A percentile compares a stretch with the other conserved stretches of the same genome.
phyloP scores from a whole-genome alignment of 73 alveolate species.

The Diophrys sp. region DNA sequence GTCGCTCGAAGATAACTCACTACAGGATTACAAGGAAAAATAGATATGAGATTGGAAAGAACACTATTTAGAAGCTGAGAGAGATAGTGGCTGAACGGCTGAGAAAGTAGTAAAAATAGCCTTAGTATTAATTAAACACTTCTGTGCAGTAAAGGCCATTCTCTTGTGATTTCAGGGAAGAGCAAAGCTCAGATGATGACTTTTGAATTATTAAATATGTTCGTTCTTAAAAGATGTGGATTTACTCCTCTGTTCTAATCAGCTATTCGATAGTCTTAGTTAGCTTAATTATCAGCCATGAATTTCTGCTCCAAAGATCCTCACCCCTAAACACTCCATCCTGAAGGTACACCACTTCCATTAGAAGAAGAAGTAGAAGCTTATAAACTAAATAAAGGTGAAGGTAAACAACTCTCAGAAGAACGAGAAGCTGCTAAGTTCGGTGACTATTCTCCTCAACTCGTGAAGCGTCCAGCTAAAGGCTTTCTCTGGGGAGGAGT shows the following conservation, averaged over 20 bases:
- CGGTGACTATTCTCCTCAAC: slow-evolving; percentile 46
- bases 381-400: background rate
- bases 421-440: slow-evolving; percentile 49
- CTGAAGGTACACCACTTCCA: too few species aligned
- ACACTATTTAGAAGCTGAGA: background rate
- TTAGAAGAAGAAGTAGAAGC: too few species aligned
- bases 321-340: background rate
- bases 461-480: slow-evolving; percentile 60
- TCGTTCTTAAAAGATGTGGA: too few species aligned
- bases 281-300: too few species aligned
- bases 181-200: too few species aligned
- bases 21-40: background rate
- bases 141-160: too few species aligned
- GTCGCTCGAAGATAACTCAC: background rate
- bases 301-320: background rate
- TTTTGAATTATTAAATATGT: too few species aligned
- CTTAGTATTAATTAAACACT: too few species aligned
- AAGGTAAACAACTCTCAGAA: slow-evolving; percentile 8
- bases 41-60: background rate
- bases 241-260: too few species aligned
- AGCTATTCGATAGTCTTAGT: too few species aligned
- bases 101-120: background rate
- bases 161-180: too few species aligned
- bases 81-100: background rate
- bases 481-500: slow-evolving; percentile 59